phyloP scores from a whole-genome alignment of 768 basidiomycete species.

The Amanita jacksonii region DNA sequence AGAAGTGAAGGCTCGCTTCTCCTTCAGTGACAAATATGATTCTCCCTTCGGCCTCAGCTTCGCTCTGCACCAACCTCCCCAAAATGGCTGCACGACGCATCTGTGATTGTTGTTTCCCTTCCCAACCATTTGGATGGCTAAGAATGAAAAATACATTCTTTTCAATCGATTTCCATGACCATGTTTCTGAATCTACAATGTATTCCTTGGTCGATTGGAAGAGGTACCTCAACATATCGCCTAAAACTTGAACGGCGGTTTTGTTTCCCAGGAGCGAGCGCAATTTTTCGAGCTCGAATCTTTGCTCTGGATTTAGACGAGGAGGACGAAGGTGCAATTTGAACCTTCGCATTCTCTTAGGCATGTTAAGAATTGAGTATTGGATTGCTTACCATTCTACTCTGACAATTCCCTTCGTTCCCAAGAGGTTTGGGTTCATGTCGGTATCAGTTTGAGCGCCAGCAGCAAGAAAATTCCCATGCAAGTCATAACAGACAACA shows the following conservation, averaged over 20 bases:
- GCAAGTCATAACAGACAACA: constrained; percentile 5
- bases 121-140: constrained; percentile 51
- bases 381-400: not conserved
- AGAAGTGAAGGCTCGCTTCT: constrained; percentile 46
- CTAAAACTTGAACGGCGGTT: constrained; percentile 32
- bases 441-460: constrained; percentile 5
- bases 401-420: not conserved
- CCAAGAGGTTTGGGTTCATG: not conserved
- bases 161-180: constrained; percentile 30
- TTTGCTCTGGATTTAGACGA: constrained; percentile 2
- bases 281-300: constrained; percentile 11
- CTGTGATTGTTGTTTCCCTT: constrained; percentile 38
- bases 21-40: constrained; percentile 46
- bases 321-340: constrained; percentile 6
- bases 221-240: constrained; percentile 38
- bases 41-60: constrained; percentile 24
- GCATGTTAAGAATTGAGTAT: not conserved
- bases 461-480: constrained; percentile 2
- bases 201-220: constrained; percentile 28
- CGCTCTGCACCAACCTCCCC: constrained; percentile 32
- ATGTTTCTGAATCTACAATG: constrained; percentile 27
- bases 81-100: constrained; percentile 37
- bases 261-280: constrained; percentile 35
- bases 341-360: not conserved
- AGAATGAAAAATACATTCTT: constrained; percentile 34